Percentiles rank a stretch among this genome's conserved stretches.
Evolutionary conservation across 345 rosid genomes (phyloP).

Genomic region (Moringa oleifera): DNA sequence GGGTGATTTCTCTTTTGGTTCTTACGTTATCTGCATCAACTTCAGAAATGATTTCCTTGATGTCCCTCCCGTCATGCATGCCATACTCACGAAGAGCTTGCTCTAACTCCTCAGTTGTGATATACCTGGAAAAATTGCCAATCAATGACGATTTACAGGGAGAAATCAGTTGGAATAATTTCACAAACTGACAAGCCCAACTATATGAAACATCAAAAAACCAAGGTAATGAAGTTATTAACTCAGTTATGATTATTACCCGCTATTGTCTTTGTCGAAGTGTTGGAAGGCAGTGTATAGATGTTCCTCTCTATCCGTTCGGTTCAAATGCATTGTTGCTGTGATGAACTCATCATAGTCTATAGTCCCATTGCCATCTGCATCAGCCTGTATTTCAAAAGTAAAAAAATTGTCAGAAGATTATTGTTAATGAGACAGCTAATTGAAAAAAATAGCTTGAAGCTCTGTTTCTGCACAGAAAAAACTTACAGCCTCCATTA

Average conservation of each 20-base stretch:
- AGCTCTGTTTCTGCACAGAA: background rate
- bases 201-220: too few relatives aligned
- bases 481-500: conserved; percentile 88
- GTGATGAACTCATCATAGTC: conserved; percentile 79
- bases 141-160: too few relatives aligned
- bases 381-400: conserved; percentile 58
- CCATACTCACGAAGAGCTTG: conserved; percentile 84
- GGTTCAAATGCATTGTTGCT: conserved; percentile 77
- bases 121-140: conserved; percentile 28
- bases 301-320: conserved; percentile 77
- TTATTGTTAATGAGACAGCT: background rate
- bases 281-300: conserved; percentile 78
- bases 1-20: too few relatives aligned
- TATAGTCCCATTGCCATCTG: conserved; percentile 76
- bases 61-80: conserved; percentile 69
- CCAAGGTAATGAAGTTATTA: too few relatives aligned
- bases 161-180: too few relatives aligned
- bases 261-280: conserved; percentile 82
- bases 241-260: conserved; percentile 29
- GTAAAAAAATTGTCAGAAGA: background rate
- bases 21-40: conserved; percentile 79
- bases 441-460: too few relatives aligned
- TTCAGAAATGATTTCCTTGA: conserved; percentile 74
- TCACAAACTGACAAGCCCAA: too few relatives aligned
- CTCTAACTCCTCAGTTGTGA: conserved; percentile 88